Conservation (phyloP, 1,284 basidiomycete genomes). For the Melampsora abietis-canadensis region DNA sequence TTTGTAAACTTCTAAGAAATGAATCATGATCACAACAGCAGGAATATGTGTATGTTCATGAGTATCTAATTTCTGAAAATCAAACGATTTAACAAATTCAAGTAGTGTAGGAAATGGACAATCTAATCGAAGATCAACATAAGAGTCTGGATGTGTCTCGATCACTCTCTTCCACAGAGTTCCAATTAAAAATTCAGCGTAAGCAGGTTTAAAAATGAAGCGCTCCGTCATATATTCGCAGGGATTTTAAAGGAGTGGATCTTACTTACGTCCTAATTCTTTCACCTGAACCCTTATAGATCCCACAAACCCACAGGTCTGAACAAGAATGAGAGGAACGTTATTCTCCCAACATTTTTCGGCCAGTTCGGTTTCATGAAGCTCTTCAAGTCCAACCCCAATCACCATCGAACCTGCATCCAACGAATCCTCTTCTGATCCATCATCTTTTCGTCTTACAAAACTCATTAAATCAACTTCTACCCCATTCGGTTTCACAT, state of each 20-base stretch:
- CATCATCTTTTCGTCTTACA: background rate
- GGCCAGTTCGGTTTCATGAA: conserved; percentile 43
- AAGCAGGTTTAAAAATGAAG: conserved; percentile 16
- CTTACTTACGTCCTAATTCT: conserved; percentile 70
- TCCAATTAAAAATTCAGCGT: conserved; percentile 22
- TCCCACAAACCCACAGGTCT: conserved; percentile 82
- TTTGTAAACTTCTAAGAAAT: conserved; percentile 77
- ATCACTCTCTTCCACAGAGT: conserved; percentile 63
- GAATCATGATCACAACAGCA: conserved; percentile 79
- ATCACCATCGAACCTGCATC: conserved; percentile 70
- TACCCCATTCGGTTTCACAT: conserved; percentile 71
- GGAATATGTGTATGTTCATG: conserved; percentile 84
- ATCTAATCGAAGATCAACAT: conserved; percentile 80
- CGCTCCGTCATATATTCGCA: background rate
- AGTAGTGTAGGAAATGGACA: conserved; percentile 78
- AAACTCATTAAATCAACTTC: conserved; percentile 3
- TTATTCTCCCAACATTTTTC: conserved; percentile 54
- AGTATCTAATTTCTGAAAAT: conserved; percentile 72
- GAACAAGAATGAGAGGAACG: conserved; percentile 69
- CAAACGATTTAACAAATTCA: conserved; percentile 67
- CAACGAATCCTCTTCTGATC: conserved; percentile 59
- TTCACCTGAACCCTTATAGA: conserved; percentile 80
- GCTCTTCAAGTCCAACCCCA: conserved; percentile 65
- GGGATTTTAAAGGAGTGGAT: background rate
- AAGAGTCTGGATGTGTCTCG: conserved; percentile 83